Base-by-base conservation (phyloP, 1,284 basidiomycete species). In the Amylostereum areolatum region DNA sequence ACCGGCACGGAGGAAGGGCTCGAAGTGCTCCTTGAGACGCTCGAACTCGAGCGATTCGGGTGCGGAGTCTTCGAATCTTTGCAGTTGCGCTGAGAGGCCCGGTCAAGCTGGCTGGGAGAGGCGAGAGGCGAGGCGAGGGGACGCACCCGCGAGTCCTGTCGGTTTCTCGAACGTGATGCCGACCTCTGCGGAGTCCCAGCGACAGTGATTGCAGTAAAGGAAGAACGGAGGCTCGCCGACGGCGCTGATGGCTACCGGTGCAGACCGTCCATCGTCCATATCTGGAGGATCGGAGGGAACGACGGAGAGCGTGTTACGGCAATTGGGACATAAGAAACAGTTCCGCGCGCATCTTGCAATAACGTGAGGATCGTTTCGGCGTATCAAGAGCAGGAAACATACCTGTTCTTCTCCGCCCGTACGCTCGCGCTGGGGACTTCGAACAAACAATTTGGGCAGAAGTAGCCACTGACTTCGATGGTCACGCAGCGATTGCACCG, bases 371-470 rank as follows among this genome's bases (percentile, higher is more conserved):
- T 6, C 4, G 8, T 11, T 6, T 18, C 4, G n/a, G 32, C 12
- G 11, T 6, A 18, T n/a, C 32, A 32, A 36, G 29, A 25, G 3
- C 41, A 5, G 35, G 43, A 36, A 25, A 61, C 69, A 50, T 54
- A 90, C 89, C 93, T 80, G 61, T 97, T 97, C 77, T 94, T 95
- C 68, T 99, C 95, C 5, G 86, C 92, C 53, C 95, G 80, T 6
- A 99, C 94, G 61, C 92, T 96, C 2, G 97, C 94, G 60, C 88
- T 91, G 0, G 96, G 97, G 3, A 99, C 96, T 61, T 99, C 97
- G 66, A 99, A 99, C n/a, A 98, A 75, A 65, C 97, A 99, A 66
- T 96, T 95, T 25, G 97, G 97, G 63, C 97, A 99, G 65, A 92
- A 98, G 68, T 97, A 98, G 47, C 90, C 91, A 62, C 92, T 91